A percentile compares a stretch with the other conserved stretches of the same genome.
phyloP scores from a whole-genome alignment of 305 asterid species.

The Fraxinus dipetala region DNA sequence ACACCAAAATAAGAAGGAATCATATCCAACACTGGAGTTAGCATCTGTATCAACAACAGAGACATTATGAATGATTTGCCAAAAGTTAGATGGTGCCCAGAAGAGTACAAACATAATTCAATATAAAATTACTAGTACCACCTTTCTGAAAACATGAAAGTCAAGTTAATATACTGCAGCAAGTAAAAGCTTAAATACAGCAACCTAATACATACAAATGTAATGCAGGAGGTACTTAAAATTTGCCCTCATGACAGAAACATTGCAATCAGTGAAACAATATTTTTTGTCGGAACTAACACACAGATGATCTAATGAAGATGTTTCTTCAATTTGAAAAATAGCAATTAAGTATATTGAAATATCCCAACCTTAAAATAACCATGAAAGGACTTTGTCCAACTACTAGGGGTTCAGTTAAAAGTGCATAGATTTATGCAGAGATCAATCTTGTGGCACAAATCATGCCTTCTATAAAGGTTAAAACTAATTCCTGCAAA shows the following conservation, averaged over 20 bases:
- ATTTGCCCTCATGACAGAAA: not conserved
- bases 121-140: not conserved
- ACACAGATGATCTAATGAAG: not conserved
- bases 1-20: conserved; percentile 70
- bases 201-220: not conserved
- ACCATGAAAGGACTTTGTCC: not conserved
- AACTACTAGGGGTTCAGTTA: not conserved
- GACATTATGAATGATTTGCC: not conserved
- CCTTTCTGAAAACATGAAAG: not conserved
- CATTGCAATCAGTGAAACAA: not conserved
- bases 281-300: not conserved
- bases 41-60: conserved; percentile 50
- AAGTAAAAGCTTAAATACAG: not conserved
- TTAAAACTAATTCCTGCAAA: not conserved
- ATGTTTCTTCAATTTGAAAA: not conserved
- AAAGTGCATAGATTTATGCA: not conserved
- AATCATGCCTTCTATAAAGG: not conserved
- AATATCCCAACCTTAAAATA: not conserved
- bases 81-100: not conserved
- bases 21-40: conserved; percentile 63
- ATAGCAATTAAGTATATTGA: not conserved
- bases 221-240: not conserved
- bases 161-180: not conserved
- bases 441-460: not conserved
- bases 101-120: not conserved